Conservation (phyloP, 768 basidiomycete species). For the Tylopilus subfusipes region DNA sequence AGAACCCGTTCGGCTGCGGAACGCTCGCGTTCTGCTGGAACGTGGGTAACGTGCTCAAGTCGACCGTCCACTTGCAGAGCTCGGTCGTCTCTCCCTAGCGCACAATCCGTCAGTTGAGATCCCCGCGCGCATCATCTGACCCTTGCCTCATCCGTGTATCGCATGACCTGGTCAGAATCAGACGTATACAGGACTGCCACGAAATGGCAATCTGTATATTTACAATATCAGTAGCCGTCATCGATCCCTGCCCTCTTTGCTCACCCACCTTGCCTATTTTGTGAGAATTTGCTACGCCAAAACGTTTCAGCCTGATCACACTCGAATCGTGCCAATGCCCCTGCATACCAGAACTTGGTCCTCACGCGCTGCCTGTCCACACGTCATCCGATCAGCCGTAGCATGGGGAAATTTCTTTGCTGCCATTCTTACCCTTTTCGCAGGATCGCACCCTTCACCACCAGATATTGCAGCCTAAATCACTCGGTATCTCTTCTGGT, state of each 20-base stretch:
- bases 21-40: constrained; percentile 69
- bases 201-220: constrained; percentile 62
- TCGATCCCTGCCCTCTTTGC: not conserved
- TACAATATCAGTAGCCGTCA: constrained; percentile 2
- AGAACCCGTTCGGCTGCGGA: constrained; percentile 63
- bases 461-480: constrained; percentile 78
- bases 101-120: constrained; percentile 23
- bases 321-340: constrained; percentile 20
- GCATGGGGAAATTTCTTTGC: constrained; percentile 11
- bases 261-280: constrained; percentile 45
- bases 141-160: constrained; percentile 75
- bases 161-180: constrained; percentile 69
- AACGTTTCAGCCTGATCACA: constrained; percentile 10
- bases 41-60: constrained; percentile 71
- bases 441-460: constrained; percentile 82
- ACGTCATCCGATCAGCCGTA: constrained; percentile 15
- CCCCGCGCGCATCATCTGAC: not conserved
- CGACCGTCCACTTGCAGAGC: constrained; percentile 85
- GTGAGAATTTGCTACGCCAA: constrained; percentile 64
- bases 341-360: constrained; percentile 79
- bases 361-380: constrained; percentile 66
- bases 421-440: constrained; percentile 67
- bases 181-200: constrained; percentile 81
- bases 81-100: constrained; percentile 62
- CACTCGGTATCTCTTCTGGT: constrained; percentile 14